Percentiles rank a stretch among this genome's conserved stretches.
These are phyloP conservation scores for Cladosporium sp. DNA, from an alignment of 2,329 filamentous ascomycete genomes.

Conservation along the genomic window DNA sequence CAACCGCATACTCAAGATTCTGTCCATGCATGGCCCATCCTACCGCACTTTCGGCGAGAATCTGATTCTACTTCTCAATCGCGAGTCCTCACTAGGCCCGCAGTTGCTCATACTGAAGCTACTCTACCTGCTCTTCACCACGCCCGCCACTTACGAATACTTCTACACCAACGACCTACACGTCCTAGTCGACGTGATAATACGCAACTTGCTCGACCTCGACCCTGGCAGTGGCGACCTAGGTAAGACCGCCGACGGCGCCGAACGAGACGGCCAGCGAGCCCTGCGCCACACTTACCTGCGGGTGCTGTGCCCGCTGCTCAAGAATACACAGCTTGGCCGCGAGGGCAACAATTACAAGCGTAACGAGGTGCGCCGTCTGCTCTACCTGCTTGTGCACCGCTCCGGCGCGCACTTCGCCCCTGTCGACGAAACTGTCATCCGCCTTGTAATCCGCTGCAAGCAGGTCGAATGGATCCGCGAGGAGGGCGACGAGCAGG, in stretches of 20 bases:
- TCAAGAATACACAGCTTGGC: conserved; percentile 85
- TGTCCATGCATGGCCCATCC: conserved; percentile 70
- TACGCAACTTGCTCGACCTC: conserved; percentile 92
- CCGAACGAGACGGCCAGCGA: conserved; percentile 27
- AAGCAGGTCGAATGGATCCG: conserved; percentile 33
- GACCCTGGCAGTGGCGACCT: conserved; percentile 62
- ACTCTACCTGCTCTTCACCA: conserved; percentile 91
- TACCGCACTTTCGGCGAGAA: conserved; percentile 98
- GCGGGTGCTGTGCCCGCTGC: conserved; percentile 80
- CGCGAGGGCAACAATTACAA: conserved; percentile 81
- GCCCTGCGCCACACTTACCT: conserved; percentile 86
- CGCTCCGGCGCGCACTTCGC: conserved; percentile 59
- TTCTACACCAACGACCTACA: conserved; percentile 97
- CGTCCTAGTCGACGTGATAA: conserved; percentile 89
- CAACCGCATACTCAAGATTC: conserved; percentile 86
- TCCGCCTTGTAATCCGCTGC: conserved; percentile 71
- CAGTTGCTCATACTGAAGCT: conserved; percentile 96
- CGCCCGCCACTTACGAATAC: conserved; percentile 85
- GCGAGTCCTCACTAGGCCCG: conserved; percentile 85
- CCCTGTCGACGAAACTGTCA: conserved; percentile 71
- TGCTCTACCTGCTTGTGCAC: conserved; percentile 61
- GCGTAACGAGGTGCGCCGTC: conserved; percentile 69
- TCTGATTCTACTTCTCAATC: conserved; percentile 87
- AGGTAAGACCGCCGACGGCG: conserved; percentile 14
- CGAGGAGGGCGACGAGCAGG: conserved; percentile 28